phyloP scores from a whole-genome alignment of 2,329 filamentous ascomycete species.

The Trichoderma cornu-damae region DNA sequence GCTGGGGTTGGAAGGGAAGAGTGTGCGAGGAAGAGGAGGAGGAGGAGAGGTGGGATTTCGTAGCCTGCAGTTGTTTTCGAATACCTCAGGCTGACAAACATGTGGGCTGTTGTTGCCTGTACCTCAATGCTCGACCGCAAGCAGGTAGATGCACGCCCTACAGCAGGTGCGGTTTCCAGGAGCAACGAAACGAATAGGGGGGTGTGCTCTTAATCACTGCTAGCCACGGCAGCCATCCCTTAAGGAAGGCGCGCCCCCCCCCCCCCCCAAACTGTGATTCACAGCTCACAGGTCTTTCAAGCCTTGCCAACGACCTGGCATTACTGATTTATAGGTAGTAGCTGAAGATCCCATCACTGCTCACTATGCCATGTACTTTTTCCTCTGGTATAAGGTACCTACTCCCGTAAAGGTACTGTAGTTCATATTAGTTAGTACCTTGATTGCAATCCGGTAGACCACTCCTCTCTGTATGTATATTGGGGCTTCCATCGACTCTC shows the following conservation, averaged over 20 bases:
- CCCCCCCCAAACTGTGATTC: background rate
- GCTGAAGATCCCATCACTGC: background rate
- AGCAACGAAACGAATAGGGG: background rate
- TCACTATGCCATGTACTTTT: background rate
- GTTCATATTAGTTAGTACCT: background rate
- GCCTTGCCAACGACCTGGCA: background rate
- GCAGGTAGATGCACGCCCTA: background rate
- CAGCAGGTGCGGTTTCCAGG: background rate
- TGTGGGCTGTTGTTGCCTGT: background rate
- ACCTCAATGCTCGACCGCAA: background rate
- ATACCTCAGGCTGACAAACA: background rate
- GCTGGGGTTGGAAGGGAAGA: background rate
- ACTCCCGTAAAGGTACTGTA: rapidly evolving
- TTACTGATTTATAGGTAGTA: background rate
- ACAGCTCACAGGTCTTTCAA: background rate
- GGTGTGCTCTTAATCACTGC: background rate
- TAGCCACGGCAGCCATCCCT: too few relatives aligned
- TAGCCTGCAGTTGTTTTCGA: background rate
- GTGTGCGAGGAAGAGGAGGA: background rate
- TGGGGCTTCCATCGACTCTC: background rate
- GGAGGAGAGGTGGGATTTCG: background rate
- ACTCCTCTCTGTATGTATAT: background rate
- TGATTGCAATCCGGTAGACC: background rate
- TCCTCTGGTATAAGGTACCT: too few relatives aligned
- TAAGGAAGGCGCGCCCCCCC: too few relatives aligned